Evolutionary conservation across 1,139 yeast genomes (phyloP).

Genomic region (Pichia sp.): DNA sequence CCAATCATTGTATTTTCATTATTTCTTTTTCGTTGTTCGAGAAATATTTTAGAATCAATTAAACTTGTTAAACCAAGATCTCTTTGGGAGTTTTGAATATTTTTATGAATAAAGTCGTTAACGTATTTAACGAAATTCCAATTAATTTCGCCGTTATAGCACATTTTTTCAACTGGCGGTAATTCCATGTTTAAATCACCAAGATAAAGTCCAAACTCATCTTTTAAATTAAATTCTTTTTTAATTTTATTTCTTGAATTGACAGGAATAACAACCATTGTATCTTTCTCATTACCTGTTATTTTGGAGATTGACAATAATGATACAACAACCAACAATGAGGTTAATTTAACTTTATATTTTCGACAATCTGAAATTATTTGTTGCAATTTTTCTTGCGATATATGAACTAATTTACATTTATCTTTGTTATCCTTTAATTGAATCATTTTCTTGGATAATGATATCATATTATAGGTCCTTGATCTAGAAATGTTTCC

Average conservation of each 20-base stretch:
- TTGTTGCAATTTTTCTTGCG: constrained; percentile 1
- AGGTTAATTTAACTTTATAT: constrained; percentile 14
- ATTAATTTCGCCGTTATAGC: constrained; percentile 4
- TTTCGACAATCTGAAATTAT: constrained; percentile 6
- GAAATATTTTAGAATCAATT: constrained; percentile 9
- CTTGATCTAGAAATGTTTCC: constrained; percentile 4
- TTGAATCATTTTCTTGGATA: constrained; percentile 6
- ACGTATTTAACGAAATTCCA: constrained; percentile 15
- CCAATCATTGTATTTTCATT: constrained; percentile 5
- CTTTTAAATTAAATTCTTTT: background rate
- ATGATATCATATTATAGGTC: constrained; percentile 8
- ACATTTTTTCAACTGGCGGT: constrained; percentile 8
- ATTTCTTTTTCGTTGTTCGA: constrained; percentile 3
- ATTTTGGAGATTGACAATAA: constrained; percentile 10
- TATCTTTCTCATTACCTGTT: constrained; percentile 10
- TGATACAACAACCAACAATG: constrained; percentile 12
- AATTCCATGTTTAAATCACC: constrained; percentile 11
- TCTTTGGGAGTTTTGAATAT: constrained; percentile 7
- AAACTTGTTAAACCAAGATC: constrained; percentile 12
- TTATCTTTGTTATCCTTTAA: constrained; percentile 2
- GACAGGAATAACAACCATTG: constrained; percentile 13
- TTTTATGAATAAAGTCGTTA: constrained; percentile 10
- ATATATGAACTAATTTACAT: constrained; percentile 9
- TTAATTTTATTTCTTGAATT: constrained; percentile 9
- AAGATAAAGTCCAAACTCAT: constrained; percentile 13